Conservation (phyloP, 108 stramenopile genomes). For the Fistulifera pelliculosa region DNA sequence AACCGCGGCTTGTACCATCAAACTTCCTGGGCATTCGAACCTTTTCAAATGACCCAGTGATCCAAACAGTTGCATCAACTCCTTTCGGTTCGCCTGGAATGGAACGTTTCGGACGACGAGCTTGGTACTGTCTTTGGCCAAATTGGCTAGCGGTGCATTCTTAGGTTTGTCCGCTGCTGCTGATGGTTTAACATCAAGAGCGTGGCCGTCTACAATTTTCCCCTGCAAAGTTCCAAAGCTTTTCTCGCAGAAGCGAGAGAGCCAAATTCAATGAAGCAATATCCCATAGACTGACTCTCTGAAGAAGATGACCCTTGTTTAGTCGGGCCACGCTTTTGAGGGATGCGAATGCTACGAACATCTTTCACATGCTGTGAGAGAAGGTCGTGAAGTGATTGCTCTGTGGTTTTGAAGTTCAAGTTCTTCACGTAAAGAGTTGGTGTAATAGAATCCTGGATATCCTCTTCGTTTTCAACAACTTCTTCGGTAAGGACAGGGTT, state of each 20-base stretch:
- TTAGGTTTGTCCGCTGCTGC: constrained; percentile 27
- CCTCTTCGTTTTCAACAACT: constrained; percentile 12
- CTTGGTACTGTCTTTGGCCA: constrained; percentile 60
- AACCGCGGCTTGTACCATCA: constrained; percentile 94
- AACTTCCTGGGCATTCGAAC: constrained; percentile 97
- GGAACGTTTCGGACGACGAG: constrained; percentile 95
- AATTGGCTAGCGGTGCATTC: not conserved
- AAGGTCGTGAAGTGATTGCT: constrained; percentile 54
- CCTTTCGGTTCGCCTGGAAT: constrained; percentile 89
- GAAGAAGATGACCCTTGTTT: constrained; percentile 14
- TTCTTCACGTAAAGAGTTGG: constrained; percentile 93
- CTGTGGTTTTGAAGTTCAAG: constrained; percentile 86
- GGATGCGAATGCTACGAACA: constrained; percentile 84
- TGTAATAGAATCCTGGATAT: constrained; percentile 10
- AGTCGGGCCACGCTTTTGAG: constrained; percentile 63
- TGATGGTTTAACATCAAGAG: constrained; percentile 81
- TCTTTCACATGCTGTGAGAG: constrained; percentile 38
- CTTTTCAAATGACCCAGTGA: constrained; percentile 85
- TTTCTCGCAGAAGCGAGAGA: constrained; percentile 54
- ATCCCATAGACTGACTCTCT: constrained; percentile 79
- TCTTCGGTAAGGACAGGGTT: constrained; percentile 1
- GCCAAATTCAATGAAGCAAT: constrained; percentile 95
- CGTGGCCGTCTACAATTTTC: constrained; percentile 84
- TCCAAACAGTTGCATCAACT: constrained; percentile 88
- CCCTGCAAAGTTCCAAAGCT: constrained; percentile 81